These are phyloP conservation scores for Vitis rotundifolia DNA, from an alignment of 164 flowering plant genomes.

Conservation along the genomic window DNA sequence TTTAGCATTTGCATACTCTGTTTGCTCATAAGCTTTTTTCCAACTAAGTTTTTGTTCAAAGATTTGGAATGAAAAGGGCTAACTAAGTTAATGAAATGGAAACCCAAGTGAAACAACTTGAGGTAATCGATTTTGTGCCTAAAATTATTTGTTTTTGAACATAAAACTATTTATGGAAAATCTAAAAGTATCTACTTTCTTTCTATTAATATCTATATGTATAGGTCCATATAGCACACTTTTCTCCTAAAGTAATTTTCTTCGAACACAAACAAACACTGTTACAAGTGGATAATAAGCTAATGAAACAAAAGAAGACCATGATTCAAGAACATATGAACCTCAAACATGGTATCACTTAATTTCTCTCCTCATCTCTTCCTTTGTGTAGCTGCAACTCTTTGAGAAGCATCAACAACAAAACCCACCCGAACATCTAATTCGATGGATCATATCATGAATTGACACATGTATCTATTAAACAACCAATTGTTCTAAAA, in stretches of 20 bases:
- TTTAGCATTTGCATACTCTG: not conserved
- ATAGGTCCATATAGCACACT: conserved; percentile 15
- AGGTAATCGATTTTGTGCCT: conserved; percentile 12
- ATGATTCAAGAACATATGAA: not conserved
- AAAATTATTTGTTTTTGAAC: too few relatives aligned
- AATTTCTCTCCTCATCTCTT: not conserved
- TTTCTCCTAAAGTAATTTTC: conserved; percentile 22
- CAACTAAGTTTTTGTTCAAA: conserved; percentile 23
- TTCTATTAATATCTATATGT: not conserved
- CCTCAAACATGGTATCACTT: conserved; percentile 14
- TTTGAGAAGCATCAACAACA: not conserved
- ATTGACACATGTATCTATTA: not conserved
- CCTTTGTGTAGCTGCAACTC: conserved; percentile 8
- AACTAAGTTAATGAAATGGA: conserved; percentile 16
- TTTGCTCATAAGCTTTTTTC: conserved; percentile 12
- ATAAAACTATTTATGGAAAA: too few relatives aligned
- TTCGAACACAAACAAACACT: not conserved
- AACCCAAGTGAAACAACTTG: conserved; percentile 8
- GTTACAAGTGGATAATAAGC: conserved; percentile 16
- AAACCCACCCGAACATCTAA: not conserved
- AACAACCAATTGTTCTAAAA: too few relatives aligned
- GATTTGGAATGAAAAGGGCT: conserved; percentile 16
- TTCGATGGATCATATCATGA: not conserved
- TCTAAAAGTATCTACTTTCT: not conserved
- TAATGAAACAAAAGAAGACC: conserved; percentile 16